phyloP scores from a whole-genome alignment of 2,329 filamentous ascomycete genomes.

The Fusarium aywerte region DNA sequence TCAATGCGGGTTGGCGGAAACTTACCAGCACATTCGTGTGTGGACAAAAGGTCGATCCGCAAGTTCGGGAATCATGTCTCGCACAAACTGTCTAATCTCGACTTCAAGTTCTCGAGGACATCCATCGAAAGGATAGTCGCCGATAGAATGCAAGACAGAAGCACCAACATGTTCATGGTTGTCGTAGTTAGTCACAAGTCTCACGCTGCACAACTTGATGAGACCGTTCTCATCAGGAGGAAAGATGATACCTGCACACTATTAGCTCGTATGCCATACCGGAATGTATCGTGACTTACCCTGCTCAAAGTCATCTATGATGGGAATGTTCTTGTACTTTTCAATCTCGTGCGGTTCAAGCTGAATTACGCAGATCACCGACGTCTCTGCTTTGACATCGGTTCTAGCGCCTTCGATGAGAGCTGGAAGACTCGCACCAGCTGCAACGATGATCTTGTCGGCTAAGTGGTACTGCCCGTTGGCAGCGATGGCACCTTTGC shows the following conservation, averaged over 20 bases:
- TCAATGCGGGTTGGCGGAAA: neutral
- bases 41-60: slow-evolving; percentile 58
- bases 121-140: slow-evolving; percentile 42
- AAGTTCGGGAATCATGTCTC: slow-evolving; percentile 51
- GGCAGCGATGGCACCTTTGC: slow-evolving; percentile 60
- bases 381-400: slow-evolving; percentile 71
- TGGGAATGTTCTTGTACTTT: slow-evolving; percentile 56
- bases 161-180: slow-evolving; percentile 44
- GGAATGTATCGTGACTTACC: neutral
- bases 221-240: slow-evolving; percentile 60
- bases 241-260: slow-evolving; percentile 60
- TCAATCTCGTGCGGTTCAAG: slow-evolving; percentile 68
- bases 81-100: slow-evolving; percentile 63
- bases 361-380: slow-evolving; percentile 70
- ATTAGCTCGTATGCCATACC: slow-evolving; percentile 3
- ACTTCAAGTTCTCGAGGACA: slow-evolving; percentile 62
- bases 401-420: slow-evolving; percentile 70
- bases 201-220: slow-evolving; percentile 66
- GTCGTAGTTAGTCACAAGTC: slow-evolving; percentile 61
- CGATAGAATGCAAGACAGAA: slow-evolving; percentile 36
- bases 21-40: slow-evolving; percentile 59
- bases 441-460: slow-evolving; percentile 71
- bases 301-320: slow-evolving; percentile 49
- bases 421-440: slow-evolving; percentile 72
- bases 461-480: slow-evolving; percentile 62